phyloP scores from a whole-genome alignment of 192 early-diverging fungal species.

The Coemansia sp. region DNA sequence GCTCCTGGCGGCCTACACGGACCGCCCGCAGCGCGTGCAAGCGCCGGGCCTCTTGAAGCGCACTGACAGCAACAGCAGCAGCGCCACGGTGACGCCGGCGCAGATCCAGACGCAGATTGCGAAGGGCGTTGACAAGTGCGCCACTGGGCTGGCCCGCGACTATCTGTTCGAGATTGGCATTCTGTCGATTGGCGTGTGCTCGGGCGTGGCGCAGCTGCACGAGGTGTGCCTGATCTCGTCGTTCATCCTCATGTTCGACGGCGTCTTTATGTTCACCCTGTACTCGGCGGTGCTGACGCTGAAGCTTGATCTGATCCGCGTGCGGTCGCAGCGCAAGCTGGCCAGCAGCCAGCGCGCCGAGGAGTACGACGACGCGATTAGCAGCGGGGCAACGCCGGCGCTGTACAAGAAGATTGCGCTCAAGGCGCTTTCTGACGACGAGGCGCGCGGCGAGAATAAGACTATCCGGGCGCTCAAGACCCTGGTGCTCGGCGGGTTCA shows the following conservation, averaged over 20 bases:
- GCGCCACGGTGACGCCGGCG: slow-evolving; percentile 36
- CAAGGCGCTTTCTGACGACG: slow-evolving; percentile 62
- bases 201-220: slow-evolving; percentile 71
- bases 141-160: slow-evolving; percentile 66
- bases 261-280: slow-evolving; percentile 79
- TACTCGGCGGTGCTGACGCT: slow-evolving; percentile 84
- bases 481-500: slow-evolving; percentile 47
- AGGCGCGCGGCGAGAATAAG: slow-evolving; percentile 52
- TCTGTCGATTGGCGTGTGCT: slow-evolving; percentile 72
- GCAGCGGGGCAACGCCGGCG: slow-evolving; percentile 47
- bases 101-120: slow-evolving; percentile 65
- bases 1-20: slow-evolving; percentile 55
- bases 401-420: slow-evolving; percentile 59
- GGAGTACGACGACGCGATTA: slow-evolving; percentile 11
- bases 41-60: neutral
- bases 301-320: slow-evolving; percentile 75
- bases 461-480: slow-evolving; percentile 51
- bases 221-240: slow-evolving; percentile 83
- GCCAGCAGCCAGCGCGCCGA: slow-evolving; percentile 12
- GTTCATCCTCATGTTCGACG: slow-evolving; percentile 81
- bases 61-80: neutral
- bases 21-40: slow-evolving; percentile 25
- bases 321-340: slow-evolving; percentile 46
- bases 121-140: slow-evolving; percentile 65
- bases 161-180: slow-evolving; percentile 83